Evolutionary conservation across 2,329 filamentous ascomycete genomes (phyloP), one percentile per base, ranked within the genome.

Genomic region (Macrophomina phaseolina): DNA sequence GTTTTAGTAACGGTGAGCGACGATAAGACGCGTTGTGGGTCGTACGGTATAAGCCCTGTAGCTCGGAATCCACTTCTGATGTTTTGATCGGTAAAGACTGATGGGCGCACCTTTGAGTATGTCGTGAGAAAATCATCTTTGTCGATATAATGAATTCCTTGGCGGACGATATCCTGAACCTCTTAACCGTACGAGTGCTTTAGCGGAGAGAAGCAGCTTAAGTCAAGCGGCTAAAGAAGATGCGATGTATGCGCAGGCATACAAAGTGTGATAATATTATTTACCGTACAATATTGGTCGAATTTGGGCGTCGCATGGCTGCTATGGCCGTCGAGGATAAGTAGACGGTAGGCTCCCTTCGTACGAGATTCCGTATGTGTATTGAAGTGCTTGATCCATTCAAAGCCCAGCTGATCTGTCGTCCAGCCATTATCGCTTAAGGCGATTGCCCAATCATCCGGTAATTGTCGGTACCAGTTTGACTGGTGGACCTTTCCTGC

Each of bases 401-500:
- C 36, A 65, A 70, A 40, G 65, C 66, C 36, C 64, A 71, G 65
- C 38, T 40, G 36, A 55, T 71, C 69, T 58, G 67, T 70, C 51
- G 62, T 69, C 63, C 55, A 70, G n/a, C 67, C 60, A 56, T 71
- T 70, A 42, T 69, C 34, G 63, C 48, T 70, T 53, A 70, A 65
- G 52, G 48, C 64, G 16, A 68, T 56, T 42, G 32, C 28, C 62
- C 16, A 65, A n/a, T 55, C n/a, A 28, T 2, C 18, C 28, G 34
- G 51, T 46, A 28, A 16, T 51, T 55, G 51, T 34, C 69, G 49
- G 36, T 76, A 76, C 72, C 67, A 76, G 56, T 65, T 68, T 48
- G 67, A 45, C 49, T 71, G 68, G 64, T 73, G 63, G 65, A 67
- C 48, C 63, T 71, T 66, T 16, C 63, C 70, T 68, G 40, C 49